Evolutionary conservation across 108 stramenopile genomes (phyloP), one percentile per base, ranked within the genome.

Genomic region (Stephanodiscus minutulus): DNA sequence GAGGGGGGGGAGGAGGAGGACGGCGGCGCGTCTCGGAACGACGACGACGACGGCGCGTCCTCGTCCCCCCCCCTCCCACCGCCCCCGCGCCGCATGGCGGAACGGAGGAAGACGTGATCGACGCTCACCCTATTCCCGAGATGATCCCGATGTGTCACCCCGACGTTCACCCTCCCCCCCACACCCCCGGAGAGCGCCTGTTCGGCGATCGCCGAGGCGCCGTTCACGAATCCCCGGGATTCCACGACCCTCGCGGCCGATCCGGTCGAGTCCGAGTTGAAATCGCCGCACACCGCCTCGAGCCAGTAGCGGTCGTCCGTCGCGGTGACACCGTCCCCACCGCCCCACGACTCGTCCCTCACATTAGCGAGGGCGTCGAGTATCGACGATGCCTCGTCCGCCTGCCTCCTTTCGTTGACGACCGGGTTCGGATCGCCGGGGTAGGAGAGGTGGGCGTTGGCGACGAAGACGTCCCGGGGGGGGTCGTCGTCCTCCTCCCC

Each of bases 141-240:
- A 56, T 82, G 81, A 70, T 77, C 72, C 36, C 66, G 66, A 43
- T 82, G 81, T 7, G 81, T 82, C 2, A 77, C 76, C 7, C 81
- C 81, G 12, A 82, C 65, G 36, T 82, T 75, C 47, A 75, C 62
- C 21, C 56, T 70, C 17, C 81, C 81, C 2, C 81, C 81, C 13
- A 73, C 24, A 36, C 46, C 28, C 1, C 52, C 48, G 3, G 65
- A 22, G 5, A 82, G 48, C 43, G 68, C 61, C 66, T 82, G 81
- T 43, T 75, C 58, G 13, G 81, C 75, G 0, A 70, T 59, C 22
- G 81, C 81, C 0, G 81, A 82, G 35, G 70, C 73, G 48, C 76
- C 76, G 49, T 82, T 82, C 22, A 77, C 76, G 61, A 67, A 82
- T 21, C 70, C 70, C 56, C 72, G 70, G 5, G 70, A 65, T 44